Evolutionary conservation across 129 eudicot species (phyloP), one percentile per base, ranked within the genome.

Genomic region (Artemisia argyi): DNA sequence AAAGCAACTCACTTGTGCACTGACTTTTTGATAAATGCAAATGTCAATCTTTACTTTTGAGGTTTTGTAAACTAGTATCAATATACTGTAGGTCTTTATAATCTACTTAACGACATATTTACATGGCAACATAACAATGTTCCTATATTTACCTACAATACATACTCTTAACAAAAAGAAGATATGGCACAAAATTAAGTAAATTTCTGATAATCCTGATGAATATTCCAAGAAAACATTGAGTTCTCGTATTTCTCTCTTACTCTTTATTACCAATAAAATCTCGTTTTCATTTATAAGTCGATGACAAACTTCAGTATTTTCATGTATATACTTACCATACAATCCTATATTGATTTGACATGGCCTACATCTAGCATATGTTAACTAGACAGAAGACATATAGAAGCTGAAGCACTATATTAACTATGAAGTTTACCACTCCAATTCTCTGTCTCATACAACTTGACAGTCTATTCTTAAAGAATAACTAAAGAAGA

Each of bases 101-200:
- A 52, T 69, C 12, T 16, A 69, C 30, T 17, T 12, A 52, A 63
- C 28, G 28, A 24, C 28, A 24, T 24, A 24, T 24, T 73, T 62
- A 52, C 65, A 74, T 74, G 56, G 13, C 39, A 66, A 65, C 65
- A 15, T 54, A 24, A 64, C 11, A 58, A 52, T 54, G 28, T 52
- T 5, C 63, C n/a, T 26, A n/a, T 19, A 28, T 1, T 50, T 26
- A 68, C 2, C 10, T 6, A n/a, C 22, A n/a, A 4, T 22, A 16
- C 19, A 68, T 17, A 32, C 47, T 24, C 73, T 53, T 50, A 56
- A n/a, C 10, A 50, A 19, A 67, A 15, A 30, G 39, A 30, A 15
- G 30, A 54, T 47, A 32, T 13, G 35, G 10, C 46, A 11, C 14
- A 19, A 8, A 32, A 11, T 10, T 32, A 52, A 53, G 17, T n/a